phyloP scores from a whole-genome alignment of 176 grass and related monocot genomes.

The Rhynchospora breviuscula region DNA sequence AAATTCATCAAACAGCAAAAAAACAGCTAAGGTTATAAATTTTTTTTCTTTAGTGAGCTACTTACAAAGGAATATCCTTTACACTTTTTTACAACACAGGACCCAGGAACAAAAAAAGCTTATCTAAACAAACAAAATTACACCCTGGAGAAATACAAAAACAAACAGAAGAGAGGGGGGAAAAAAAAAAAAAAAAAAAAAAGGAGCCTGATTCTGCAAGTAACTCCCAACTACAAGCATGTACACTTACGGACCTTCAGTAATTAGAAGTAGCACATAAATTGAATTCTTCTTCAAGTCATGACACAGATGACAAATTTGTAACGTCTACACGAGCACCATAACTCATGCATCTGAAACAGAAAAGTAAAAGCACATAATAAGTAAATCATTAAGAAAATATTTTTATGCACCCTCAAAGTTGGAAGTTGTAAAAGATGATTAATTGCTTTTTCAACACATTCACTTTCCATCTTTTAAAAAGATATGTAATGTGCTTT shows the following conservation, averaged over 20 bases:
- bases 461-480: neutral
- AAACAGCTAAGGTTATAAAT: neutral
- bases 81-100: neutral
- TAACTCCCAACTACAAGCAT: constrained; percentile 13
- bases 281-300: neutral
- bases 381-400: neutral
- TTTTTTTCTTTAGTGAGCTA: constrained; percentile 2
- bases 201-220: neutral
- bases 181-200: neutral
- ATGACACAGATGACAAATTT: neutral
- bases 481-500: neutral
- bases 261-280: constrained; percentile 1
- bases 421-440: neutral
- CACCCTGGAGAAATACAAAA: neutral
- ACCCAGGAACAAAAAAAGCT: neutral
- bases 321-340: neutral
- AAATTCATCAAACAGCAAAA: neutral
- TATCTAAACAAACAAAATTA: neutral
- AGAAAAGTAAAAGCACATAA: neutral
- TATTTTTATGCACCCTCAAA: neutral
- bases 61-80: constrained; percentile 16
- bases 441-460: neutral
- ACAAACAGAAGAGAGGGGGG: neutral
- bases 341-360: neutral
- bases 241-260: constrained; percentile 12